Evolutionary conservation across 768 basidiomycete genomes (phyloP), one percentile per base, ranked within the genome.

Genomic region (Amylocystis lapponica): DNA sequence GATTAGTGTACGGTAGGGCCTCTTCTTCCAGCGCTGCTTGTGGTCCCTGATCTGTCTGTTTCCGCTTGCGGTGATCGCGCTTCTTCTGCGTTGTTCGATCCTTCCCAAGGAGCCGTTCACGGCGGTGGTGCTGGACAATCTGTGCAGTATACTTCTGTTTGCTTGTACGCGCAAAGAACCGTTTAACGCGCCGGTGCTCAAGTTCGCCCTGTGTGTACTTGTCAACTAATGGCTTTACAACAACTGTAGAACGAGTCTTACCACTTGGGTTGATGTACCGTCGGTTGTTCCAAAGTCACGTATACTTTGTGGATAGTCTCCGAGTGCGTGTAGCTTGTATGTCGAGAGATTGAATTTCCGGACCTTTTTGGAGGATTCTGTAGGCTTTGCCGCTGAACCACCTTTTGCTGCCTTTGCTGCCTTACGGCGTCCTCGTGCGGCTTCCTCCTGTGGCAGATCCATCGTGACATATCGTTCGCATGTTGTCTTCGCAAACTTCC

Each of bases 401-500:
- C 21, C 35, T 36, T 16, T 45, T 33, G 27, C 22, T 10, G 27
- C 12, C n/a, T 5, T 40, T 11, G 21, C 33, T 3, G 29, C 36
- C 30, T 45, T 39, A 10, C 53, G 54, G 2, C 52, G 48, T 1
- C 40, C 39, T 3, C 59, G 51, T 1, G 47, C 49, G 13, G 40
- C 43, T 1, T 40, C 39, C 41, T 78, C 74, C 1, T 42, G 42
- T 0, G 70, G 70, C 12, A 75, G 53, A 26, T 71, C 68, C 0
- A 43, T 14, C 0, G 67, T 69, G 0, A 54, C 17, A 36, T 54
- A 67, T 0, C 32, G 39, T 1, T 48, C 16, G 39, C 64, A 65
- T 0, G 60, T 61, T 2, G 46, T 13, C 1, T 52, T 33, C 5
- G 49, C 43, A 48, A 75, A 75, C 5, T 51, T 19, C 0, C 64